These are phyloP conservation scores for Elongisporangium prolatum DNA, from an alignment of 352 stramenopile species.

Conservation along the genomic window DNA sequence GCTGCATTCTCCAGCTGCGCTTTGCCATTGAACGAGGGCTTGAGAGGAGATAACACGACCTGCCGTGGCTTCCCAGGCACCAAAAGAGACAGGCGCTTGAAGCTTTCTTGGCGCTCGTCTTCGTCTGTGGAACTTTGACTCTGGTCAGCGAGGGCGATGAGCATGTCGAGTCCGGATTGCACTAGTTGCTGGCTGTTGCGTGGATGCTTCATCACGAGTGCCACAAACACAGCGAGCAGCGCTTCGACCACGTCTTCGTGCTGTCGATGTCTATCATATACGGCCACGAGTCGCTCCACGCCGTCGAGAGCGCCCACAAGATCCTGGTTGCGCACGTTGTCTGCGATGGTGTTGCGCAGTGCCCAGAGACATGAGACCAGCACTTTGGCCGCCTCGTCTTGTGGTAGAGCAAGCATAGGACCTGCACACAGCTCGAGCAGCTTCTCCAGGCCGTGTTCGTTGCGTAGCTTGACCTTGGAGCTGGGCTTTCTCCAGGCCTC, in stretches of 20 bases:
- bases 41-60: slow-evolving; percentile 7
- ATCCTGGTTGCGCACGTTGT: slow-evolving; percentile 63
- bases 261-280: slow-evolving; percentile 38
- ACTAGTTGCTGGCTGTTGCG: slow-evolving; percentile 68
- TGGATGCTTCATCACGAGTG: slow-evolving; percentile 48
- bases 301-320: slow-evolving; percentile 46
- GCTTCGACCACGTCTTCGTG: slow-evolving; percentile 58
- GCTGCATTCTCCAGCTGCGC: slow-evolving; percentile 32
- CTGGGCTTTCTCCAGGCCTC: slow-evolving; percentile 65
- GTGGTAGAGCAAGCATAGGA: slow-evolving; percentile 11
- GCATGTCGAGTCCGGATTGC: slow-evolving; percentile 49
- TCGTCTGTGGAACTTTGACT: slow-evolving; percentile 18
- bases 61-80: slow-evolving; percentile 4
- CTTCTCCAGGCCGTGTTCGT: slow-evolving; percentile 61
- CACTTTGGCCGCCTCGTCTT: slow-evolving; percentile 21
- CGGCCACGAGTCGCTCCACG: slow-evolving; percentile 34
- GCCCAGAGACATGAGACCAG: slow-evolving; percentile 66
- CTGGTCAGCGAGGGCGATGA: slow-evolving; percentile 44
- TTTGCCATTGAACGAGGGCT: slow-evolving; percentile 8
- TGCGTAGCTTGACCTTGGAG: slow-evolving; percentile 51
- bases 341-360: slow-evolving; percentile 45
- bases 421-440: slow-evolving; percentile 45
- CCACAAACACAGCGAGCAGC: slow-evolving; percentile 44
- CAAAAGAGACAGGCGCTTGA: slow-evolving; percentile 7
- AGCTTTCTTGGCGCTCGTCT: slow-evolving; percentile 21